Conservation (phyloP, 2,329 filamentous ascomycete genomes). For the Sphaerulina musiva region DNA sequence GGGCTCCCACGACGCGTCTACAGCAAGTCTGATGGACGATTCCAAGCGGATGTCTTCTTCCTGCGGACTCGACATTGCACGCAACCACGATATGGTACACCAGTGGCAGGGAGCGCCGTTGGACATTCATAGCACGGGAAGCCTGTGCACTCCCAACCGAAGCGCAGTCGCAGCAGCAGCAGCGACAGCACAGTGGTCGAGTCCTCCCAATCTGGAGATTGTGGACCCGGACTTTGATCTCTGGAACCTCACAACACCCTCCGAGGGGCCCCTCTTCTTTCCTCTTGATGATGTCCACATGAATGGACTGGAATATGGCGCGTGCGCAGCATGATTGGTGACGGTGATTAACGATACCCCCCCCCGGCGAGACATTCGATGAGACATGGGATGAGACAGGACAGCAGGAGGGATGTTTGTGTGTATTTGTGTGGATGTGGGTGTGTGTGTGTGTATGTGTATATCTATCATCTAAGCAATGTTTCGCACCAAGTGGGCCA, state of each 20-base stretch:
- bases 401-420: no score
- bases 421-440: no score
- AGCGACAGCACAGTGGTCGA: conserved; percentile 1
- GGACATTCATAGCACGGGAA: background rate
- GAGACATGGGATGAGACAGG: no score
- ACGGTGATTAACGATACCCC: no score
- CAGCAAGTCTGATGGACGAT: background rate
- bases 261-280: conserved; percentile 6
- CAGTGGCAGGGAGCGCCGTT: conserved; percentile 1
- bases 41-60: background rate
- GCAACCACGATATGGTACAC: background rate
- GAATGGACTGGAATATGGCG: background rate
- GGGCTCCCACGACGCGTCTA: background rate
- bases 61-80: background rate
- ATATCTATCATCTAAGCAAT: no score
- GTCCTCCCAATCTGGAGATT: background rate
- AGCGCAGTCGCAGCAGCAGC: no score
- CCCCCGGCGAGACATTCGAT: no score
- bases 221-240: conserved; percentile 1
- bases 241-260: background rate
- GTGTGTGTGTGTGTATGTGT: no score
- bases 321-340: background rate
- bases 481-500: no score
- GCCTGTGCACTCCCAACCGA: background rate
- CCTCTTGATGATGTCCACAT: conserved; percentile 4